Evolutionary conservation across 169 alveolate genomes (phyloP).

Genomic region (Eimeria necatrix): DNA sequence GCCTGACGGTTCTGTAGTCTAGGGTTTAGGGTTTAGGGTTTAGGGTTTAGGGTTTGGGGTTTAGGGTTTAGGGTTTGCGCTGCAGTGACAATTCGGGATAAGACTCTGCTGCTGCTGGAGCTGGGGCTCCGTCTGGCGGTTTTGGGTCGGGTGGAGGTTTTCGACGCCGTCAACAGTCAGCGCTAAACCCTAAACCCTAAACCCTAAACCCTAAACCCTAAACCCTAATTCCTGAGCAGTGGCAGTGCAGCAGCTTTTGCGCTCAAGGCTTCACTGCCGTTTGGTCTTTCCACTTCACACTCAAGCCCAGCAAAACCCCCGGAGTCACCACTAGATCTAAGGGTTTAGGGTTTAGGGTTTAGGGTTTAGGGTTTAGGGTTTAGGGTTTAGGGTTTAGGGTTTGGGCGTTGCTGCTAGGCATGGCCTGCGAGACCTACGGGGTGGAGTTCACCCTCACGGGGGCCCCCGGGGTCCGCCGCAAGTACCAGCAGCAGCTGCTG

Average conservation of each 20-base stretch:
- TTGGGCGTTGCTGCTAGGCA: background rate
- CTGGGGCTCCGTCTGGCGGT: constrained; percentile 68
- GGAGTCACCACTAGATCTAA: too few relatives aligned
- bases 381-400: background rate
- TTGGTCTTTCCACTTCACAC: too few relatives aligned
- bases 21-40: constrained; percentile 6
- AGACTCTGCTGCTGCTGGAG: constrained; percentile 70
- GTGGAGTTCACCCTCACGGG: constrained; percentile 80
- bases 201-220: background rate
- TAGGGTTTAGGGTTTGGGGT: background rate
- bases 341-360: background rate
- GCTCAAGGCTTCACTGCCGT: too few relatives aligned
- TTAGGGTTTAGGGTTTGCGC: constrained; percentile 13
- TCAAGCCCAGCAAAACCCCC: too few relatives aligned
- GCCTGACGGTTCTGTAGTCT: background rate
- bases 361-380: background rate
- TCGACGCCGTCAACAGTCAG: constrained; percentile 38
- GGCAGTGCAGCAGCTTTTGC: background rate
- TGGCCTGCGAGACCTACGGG: constrained; percentile 77
- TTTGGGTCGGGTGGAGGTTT: constrained; percentile 55
- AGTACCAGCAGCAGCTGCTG: constrained; percentile 77
- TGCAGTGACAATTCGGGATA: constrained; percentile 56
- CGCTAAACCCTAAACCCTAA: background rate
- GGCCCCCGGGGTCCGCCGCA: constrained; percentile 79
- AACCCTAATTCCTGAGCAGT: background rate